Conservation (phyloP, 768 basidiomycete species). For the Coprinopsis marcescibilis region DNA sequence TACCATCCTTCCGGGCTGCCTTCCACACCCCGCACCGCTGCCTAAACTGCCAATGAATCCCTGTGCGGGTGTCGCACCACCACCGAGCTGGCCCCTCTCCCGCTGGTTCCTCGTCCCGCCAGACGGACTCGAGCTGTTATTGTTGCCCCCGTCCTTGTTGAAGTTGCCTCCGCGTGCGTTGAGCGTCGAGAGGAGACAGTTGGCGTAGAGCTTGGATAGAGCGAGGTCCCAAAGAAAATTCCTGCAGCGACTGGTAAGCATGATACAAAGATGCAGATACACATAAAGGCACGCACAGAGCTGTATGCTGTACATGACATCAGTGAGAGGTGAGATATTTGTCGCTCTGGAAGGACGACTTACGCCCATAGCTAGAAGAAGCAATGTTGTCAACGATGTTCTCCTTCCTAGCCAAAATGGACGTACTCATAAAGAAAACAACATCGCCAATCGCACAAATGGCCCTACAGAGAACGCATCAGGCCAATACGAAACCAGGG, state of each 20-base stretch:
- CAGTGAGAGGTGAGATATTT: background rate
- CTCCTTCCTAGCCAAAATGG: too few relatives aligned
- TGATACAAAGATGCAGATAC: background rate
- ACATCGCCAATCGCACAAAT: conserved; percentile 38
- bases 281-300: conserved; percentile 32
- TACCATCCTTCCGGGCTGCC: too few relatives aligned
- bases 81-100: background rate
- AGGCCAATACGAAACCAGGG: background rate
- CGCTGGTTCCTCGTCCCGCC: background rate
- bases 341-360: background rate
- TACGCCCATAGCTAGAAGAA: conserved; percentile 30
- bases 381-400: too few relatives aligned
- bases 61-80: too few relatives aligned
- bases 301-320: conserved; percentile 29
- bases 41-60: too few relatives aligned
- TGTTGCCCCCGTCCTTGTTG: conserved; percentile 17
- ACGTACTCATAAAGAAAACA: conserved; percentile 40
- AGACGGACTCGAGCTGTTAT: conserved; percentile 4
- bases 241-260: conserved; percentile 14
- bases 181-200: conserved; percentile 43
- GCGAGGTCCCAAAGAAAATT: conserved; percentile 48
- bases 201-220: conserved; percentile 43
- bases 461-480: conserved; percentile 19
- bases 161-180: conserved; percentile 37
- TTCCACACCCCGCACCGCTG: too few relatives aligned